Evolutionary conservation across 805 yeast species (phyloP).

Genomic region (Candida arabinofermentans): DNA sequence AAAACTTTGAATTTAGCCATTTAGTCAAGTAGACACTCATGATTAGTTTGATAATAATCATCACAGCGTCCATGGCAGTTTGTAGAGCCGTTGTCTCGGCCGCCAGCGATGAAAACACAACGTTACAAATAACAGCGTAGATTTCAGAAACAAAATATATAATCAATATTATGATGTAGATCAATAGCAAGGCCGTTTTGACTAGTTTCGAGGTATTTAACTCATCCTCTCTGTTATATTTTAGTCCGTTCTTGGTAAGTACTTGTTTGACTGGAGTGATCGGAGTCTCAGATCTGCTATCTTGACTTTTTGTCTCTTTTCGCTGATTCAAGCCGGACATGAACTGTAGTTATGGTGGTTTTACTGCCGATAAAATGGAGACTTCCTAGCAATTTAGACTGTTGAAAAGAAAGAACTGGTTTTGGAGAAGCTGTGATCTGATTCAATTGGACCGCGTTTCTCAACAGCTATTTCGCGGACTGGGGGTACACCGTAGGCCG

Average conservation of each 20-base stretch:
- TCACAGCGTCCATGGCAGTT: slow-evolving; percentile 11
- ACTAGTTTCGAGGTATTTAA: slow-evolving; percentile 11
- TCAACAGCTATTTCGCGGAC: too few species aligned
- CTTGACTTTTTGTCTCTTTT: background rate
- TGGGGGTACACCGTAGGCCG: too few species aligned
- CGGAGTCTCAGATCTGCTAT: background rate
- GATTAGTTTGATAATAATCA: slow-evolving; percentile 14
- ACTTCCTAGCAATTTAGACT: too few species aligned
- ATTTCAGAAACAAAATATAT: slow-evolving; percentile 3
- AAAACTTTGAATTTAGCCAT: slow-evolving; percentile 18
- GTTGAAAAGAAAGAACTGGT: too few species aligned
- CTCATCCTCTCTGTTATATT: slow-evolving; percentile 21
- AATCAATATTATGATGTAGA: background rate
- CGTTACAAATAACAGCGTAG: background rate
- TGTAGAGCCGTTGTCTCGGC: background rate
- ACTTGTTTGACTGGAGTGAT: background rate
- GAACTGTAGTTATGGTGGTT: too few species aligned
- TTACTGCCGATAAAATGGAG: too few species aligned
- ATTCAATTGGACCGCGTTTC: too few species aligned
- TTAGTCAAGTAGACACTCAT: slow-evolving; percentile 14
- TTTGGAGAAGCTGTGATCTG: too few species aligned
- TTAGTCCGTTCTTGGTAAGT: slow-evolving; percentile 8
- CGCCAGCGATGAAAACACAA: slow-evolving; percentile 1
- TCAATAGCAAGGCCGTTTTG: slow-evolving; percentile 13
- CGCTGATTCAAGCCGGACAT: too few species aligned